Base-by-base conservation (phyloP, 2,329 filamentous ascomycete genomes). In the Didymella glomerata region DNA sequence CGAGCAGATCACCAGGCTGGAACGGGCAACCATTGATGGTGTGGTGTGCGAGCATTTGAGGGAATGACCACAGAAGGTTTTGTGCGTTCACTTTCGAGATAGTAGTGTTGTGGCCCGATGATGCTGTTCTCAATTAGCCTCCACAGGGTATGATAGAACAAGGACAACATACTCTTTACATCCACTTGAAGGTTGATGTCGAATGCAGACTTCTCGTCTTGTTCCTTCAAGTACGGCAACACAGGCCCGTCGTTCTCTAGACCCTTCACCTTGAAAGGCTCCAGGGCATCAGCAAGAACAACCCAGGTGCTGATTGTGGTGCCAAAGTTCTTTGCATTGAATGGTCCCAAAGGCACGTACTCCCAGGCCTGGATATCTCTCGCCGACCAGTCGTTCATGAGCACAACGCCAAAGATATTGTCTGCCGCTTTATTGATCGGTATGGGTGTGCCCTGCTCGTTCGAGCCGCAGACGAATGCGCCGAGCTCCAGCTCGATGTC, bases 331-430 rank as follows among this genome's bases (percentile, higher is more conserved):
- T 96, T 95, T 24, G 87, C 83, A 62, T 91, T 93, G 79, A 95
- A 94, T 0, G 91, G 91, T 0, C 92, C 92, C 8, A 94, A 79
- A 0, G 92, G 92, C 9, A 93, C 84, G 66, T 93, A 93, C 76
- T 96, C 92, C 90, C 90, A 95, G 0, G 85, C 85, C 73, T 96
- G 92, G 48, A 95, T 88, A 68, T 95, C 91, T 63, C 91, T 82
- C 4, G 91, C 91, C 54, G 88, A 92, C 92, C 92, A 96, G 77
- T 96, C 92, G 68, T 96, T 96, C 82, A 96, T 85, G 57, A 96
- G 78, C 0, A 95, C 91, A 25, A 92, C 83, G 14, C 92, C 92
- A 70, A 95, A 95, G 27, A 96, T 83, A 68, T 88, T 83, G 18
- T 91, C 84, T 52, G 88, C 86, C 0, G 91, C 91, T 44, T 88